Conservation (phyloP, 169 alveolate genomes). For the Cryptosporidium xiaoi region DNA sequence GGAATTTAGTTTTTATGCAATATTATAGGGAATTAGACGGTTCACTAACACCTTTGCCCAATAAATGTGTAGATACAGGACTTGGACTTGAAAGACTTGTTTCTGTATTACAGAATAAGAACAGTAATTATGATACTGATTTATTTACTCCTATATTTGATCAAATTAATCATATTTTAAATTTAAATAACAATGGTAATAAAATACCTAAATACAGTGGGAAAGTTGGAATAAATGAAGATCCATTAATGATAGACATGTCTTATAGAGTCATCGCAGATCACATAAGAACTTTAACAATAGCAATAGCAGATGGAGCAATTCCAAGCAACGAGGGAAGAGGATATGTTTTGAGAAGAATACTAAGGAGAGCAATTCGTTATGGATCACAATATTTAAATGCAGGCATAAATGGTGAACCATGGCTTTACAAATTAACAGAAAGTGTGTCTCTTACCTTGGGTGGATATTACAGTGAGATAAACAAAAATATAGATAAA, state of each 20-base stretch:
- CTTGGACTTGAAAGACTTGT: slow-evolving; percentile 94
- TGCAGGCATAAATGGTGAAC: slow-evolving; percentile 78
- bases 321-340: slow-evolving; percentile 93
- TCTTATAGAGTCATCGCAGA: slow-evolving; percentile 95
- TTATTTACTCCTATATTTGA: slow-evolving; percentile 87
- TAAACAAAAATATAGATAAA: slow-evolving; percentile 82
- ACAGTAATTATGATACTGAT: slow-evolving; percentile 93
- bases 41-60: slow-evolving; percentile 88
- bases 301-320: slow-evolving; percentile 93
- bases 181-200: slow-evolving; percentile 10
- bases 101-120: slow-evolving; percentile 84
- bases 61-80: slow-evolving; percentile 94
- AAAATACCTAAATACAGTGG: slow-evolving; percentile 85
- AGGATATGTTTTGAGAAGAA: slow-evolving; percentile 92
- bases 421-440: slow-evolving; percentile 88
- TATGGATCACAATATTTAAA: slow-evolving; percentile 86
- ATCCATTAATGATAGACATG: slow-evolving; percentile 85
- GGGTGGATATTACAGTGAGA: slow-evolving; percentile 88
- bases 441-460: slow-evolving; percentile 84
- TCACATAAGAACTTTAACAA: slow-evolving; percentile 91
- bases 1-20: slow-evolving; percentile 96
- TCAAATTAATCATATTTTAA: slow-evolving; percentile 83
- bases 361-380: slow-evolving; percentile 91
- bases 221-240: slow-evolving; percentile 85
- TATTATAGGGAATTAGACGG: slow-evolving; percentile 90